Percentiles rank a stretch among this genome's conserved stretches.
phyloP scores from a whole-genome alignment of 129 eudicot species.

The Flaveria sonorensis region DNA sequence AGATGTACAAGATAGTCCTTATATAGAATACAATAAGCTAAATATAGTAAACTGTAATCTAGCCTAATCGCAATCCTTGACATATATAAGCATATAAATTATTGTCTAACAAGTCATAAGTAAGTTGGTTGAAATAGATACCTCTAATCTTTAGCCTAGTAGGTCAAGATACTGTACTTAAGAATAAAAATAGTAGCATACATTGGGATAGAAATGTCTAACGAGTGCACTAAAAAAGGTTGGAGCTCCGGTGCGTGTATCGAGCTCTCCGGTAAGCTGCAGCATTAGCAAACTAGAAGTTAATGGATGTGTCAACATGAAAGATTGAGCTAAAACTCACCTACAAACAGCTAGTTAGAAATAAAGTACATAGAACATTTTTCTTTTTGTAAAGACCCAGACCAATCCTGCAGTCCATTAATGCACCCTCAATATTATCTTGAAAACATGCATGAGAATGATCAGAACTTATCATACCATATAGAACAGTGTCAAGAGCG shows the following conservation, averaged over 20 bases:
- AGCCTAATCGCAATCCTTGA: too few species aligned
- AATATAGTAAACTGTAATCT: too few species aligned
- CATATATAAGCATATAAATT: too few species aligned
- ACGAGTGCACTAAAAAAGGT: slow-evolving; percentile 54
- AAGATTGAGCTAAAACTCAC: slow-evolving; percentile 9
- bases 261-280: slow-evolving; percentile 89
- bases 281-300: slow-evolving; percentile 15
- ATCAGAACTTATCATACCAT: too few species aligned
- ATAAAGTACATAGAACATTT: neutral
- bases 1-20: too few species aligned
- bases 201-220: slow-evolving; percentile 71
- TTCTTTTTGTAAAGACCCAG: neutral
- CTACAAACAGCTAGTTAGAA: neutral
- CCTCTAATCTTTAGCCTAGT: neutral
- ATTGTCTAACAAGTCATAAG: too few species aligned
- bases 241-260: slow-evolving; percentile 78
- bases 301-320: neutral
- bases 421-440: neutral
- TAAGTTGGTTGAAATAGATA: too few species aligned
- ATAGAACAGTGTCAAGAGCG: too few species aligned
- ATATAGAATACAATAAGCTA: too few species aligned
- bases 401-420: neutral
- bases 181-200: slow-evolving; percentile 31
- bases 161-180: neutral
- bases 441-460: too few species aligned